Evolutionary conservation across 495 filamentous ascomycete species (phyloP).

Genomic region (Podospora didyma): DNA sequence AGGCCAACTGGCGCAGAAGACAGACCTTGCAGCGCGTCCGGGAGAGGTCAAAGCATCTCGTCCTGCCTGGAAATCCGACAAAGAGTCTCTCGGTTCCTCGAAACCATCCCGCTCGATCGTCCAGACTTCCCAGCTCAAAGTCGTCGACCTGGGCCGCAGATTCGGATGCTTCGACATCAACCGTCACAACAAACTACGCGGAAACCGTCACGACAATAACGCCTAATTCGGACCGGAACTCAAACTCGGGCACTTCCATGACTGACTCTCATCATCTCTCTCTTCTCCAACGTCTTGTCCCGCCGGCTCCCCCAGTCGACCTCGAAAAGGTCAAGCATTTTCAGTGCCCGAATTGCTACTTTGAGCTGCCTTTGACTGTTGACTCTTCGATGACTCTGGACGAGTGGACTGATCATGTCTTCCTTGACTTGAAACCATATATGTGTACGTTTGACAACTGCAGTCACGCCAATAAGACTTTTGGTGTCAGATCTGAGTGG

Average conservation of each 20-base stretch:
- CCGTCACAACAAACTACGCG: too few relatives aligned
- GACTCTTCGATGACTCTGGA: slow-evolving; percentile 3
- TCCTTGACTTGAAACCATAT: slow-evolving; percentile 23
- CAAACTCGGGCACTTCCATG: slow-evolving; percentile 1
- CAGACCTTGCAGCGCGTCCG: background rate
- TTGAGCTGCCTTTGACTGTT: slow-evolving; percentile 13
- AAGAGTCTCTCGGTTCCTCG: too few relatives aligned
- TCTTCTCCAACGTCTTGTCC: background rate
- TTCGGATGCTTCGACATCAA: too few relatives aligned
- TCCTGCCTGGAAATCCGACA: too few relatives aligned
- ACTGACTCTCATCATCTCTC: slow-evolving; percentile 2
- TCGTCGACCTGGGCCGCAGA: too few relatives aligned
- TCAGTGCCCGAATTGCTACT: slow-evolving; percentile 15
- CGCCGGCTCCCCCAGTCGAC: background rate
- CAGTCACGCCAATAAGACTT: slow-evolving; percentile 7
- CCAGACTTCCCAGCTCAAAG: too few relatives aligned
- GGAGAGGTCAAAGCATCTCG: background rate
- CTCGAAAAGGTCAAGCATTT: background rate
- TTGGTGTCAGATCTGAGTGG: slow-evolving; percentile 19
- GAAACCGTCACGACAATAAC: background rate
- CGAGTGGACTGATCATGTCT: slow-evolving; percentile 21
- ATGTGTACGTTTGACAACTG: slow-evolving; percentile 23
- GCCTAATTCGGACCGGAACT: background rate
- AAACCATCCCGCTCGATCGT: too few relatives aligned
- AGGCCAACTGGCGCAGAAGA: background rate